These are phyloP conservation scores for Pilatotrama ljubarskyi DNA, from an alignment of 768 basidiomycete genomes.

Conservation along the genomic window DNA sequence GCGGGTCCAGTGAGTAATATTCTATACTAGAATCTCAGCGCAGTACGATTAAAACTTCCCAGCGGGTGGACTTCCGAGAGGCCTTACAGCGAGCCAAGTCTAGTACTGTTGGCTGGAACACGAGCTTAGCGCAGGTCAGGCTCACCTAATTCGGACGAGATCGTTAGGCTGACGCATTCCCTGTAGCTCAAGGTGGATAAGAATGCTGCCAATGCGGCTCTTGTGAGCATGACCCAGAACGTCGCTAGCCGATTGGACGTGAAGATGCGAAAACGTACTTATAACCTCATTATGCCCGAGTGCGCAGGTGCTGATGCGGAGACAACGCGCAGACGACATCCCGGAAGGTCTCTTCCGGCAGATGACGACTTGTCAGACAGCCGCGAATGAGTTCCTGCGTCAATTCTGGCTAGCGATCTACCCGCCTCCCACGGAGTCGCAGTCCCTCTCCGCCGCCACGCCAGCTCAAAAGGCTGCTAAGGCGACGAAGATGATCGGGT, in stretches of 20 bases:
- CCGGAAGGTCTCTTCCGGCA: conserved; percentile 76
- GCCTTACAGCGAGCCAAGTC: conserved; percentile 50
- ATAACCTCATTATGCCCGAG: not conserved
- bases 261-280: conserved; percentile 63
- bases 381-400: conserved; percentile 93
- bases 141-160: not conserved
- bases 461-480: conserved; percentile 74
- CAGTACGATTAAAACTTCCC: conserved; percentile 1
- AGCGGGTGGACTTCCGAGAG: conserved; percentile 47
- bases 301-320: not conserved
- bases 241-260: conserved; percentile 72
- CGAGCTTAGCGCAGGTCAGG: conserved; percentile 55
- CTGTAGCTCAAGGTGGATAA: conserved; percentile 66
- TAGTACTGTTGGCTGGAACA: conserved; percentile 58
- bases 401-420: conserved; percentile 93
- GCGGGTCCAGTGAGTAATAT: conserved; percentile 25
- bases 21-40: not conserved
- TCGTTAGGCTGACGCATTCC: not conserved
- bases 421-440: conserved; percentile 64
- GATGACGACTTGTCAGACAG: conserved; percentile 88
- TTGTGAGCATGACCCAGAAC: conserved; percentile 76
- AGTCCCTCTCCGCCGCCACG: conserved; percentile 50
- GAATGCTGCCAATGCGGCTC: conserved; percentile 65
- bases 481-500: conserved; percentile 85
- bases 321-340: conserved; percentile 60